Percentiles rank a stretch among this genome's conserved stretches.
Conservation (phyloP, 495 filamentous ascomycete genomes). For the Pyronema omphalodes region DNA sequence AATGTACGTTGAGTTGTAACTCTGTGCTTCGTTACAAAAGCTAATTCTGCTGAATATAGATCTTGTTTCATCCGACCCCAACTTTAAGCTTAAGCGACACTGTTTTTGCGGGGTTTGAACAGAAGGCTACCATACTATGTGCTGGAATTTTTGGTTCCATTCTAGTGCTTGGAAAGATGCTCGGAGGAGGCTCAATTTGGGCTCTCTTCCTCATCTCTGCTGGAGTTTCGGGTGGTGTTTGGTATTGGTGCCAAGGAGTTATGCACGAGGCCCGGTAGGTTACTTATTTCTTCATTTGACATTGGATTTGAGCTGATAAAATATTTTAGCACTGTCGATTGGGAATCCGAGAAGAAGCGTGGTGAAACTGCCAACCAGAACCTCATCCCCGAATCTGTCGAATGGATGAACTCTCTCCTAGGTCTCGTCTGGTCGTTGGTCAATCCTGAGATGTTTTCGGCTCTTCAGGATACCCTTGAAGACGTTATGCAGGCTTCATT, state of each 20-base stretch:
- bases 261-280: slow-evolving; percentile 43
- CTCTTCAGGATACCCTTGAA: slow-evolving; percentile 49
- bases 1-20: slow-evolving; percentile 31
- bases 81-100: slow-evolving; percentile 60
- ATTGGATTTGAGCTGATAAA: not conserved
- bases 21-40: not conserved
- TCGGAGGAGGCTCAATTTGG: slow-evolving; percentile 50
- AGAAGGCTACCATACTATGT: slow-evolving; percentile 46
- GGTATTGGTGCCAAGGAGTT: slow-evolving; percentile 75
- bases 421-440: slow-evolving; percentile 71
- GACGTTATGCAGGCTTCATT: slow-evolving; percentile 95
- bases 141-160: slow-evolving; percentile 50
- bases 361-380: slow-evolving; percentile 71
- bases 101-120: slow-evolving; percentile 61
- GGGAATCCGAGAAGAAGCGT: slow-evolving; percentile 67
- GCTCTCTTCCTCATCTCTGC: slow-evolving; percentile 53
- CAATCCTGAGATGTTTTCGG: slow-evolving; percentile 81
- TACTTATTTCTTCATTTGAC: not conserved
- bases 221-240: slow-evolving; percentile 56
- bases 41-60: not conserved
- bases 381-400: slow-evolving; percentile 77
- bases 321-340: slow-evolving; percentile 49
- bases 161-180: slow-evolving; percentile 55
- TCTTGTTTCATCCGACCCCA: slow-evolving; percentile 88
- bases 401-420: slow-evolving; percentile 85